These are phyloP conservation scores for Iris pallida DNA, from an alignment of 116 monocot genomes.

Conservation along the genomic window DNA sequence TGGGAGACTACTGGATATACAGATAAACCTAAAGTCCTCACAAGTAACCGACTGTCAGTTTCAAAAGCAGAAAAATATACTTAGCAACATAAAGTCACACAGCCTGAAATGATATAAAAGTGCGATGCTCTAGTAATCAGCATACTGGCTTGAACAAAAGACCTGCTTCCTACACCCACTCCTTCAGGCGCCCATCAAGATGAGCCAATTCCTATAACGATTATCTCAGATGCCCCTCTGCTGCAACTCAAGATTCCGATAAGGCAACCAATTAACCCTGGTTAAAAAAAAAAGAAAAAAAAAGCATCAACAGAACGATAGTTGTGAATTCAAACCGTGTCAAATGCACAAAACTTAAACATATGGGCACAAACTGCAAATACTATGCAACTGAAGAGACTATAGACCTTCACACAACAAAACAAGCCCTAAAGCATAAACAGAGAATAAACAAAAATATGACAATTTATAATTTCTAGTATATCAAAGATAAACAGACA, in stretches of 20 bases:
- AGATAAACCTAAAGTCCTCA: no score
- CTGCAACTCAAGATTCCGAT: not conserved
- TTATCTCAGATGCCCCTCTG: not conserved
- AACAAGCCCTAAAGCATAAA: not conserved
- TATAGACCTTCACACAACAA: not conserved
- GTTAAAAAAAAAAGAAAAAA: not conserved
- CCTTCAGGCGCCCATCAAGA: not conserved
- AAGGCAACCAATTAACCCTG: constrained; percentile 2
- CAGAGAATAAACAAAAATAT: not conserved
- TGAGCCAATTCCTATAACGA: no score
- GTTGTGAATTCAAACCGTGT: not conserved
- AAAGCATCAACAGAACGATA: not conserved
- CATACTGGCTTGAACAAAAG: not conserved
- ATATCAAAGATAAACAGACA: no score
- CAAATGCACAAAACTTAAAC: not conserved
- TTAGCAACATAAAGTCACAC: not conserved
- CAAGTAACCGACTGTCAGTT: not conserved
- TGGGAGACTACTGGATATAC: no score
- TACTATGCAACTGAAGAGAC: not conserved
- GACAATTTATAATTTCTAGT: no score
- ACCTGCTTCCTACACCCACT: not conserved
- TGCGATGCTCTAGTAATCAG: not conserved
- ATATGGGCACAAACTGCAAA: not conserved
- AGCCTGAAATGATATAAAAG: not conserved
- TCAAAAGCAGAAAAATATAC: not conserved